phyloP scores from a whole-genome alignment of 352 stramenopile species.

The Globisporangium rhizosaccharum region DNA sequence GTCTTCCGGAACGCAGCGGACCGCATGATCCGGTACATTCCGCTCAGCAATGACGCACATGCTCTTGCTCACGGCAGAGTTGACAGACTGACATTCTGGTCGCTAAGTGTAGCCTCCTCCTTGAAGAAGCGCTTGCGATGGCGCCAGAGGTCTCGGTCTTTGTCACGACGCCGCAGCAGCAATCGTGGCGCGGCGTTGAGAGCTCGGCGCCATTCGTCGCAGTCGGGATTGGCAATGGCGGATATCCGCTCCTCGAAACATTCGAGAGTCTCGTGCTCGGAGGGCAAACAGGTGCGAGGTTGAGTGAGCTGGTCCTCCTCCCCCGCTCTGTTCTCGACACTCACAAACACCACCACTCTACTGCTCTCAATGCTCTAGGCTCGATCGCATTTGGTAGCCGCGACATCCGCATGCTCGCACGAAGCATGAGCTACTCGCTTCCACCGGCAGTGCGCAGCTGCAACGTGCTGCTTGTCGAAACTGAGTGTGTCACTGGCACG shows the following conservation, averaged over 20 bases:
- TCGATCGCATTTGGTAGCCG: slow-evolving; percentile 10
- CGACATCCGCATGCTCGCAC: slow-evolving; percentile 2
- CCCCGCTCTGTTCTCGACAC: no score
- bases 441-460: not conserved
- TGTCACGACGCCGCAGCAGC: slow-evolving; percentile 3
- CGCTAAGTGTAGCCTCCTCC: not conserved
- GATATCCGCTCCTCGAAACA: slow-evolving; percentile 3
- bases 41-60: no score
- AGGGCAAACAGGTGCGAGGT: slow-evolving; percentile 2
- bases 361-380: not conserved
- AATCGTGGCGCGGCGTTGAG: slow-evolving; percentile 3
- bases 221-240: slow-evolving; percentile 11
- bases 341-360: no score
- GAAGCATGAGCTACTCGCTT: slow-evolving; percentile 5
- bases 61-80: not conserved
- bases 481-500: slow-evolving; percentile 10
- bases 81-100: not conserved
- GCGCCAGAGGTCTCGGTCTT: not conserved
- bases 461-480: slow-evolving; percentile 11
- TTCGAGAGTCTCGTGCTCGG: slow-evolving; percentile 6
- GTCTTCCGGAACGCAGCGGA: slow-evolving; percentile 9
- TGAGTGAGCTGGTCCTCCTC: not conserved
- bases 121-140: slow-evolving; percentile 12
- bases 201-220: slow-evolving; percentile 2
- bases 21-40: slow-evolving; percentile 3